These are phyloP conservation scores for Drechslera avenae DNA, from an alignment of 2,329 filamentous ascomycete species.

Conservation along the genomic window DNA sequence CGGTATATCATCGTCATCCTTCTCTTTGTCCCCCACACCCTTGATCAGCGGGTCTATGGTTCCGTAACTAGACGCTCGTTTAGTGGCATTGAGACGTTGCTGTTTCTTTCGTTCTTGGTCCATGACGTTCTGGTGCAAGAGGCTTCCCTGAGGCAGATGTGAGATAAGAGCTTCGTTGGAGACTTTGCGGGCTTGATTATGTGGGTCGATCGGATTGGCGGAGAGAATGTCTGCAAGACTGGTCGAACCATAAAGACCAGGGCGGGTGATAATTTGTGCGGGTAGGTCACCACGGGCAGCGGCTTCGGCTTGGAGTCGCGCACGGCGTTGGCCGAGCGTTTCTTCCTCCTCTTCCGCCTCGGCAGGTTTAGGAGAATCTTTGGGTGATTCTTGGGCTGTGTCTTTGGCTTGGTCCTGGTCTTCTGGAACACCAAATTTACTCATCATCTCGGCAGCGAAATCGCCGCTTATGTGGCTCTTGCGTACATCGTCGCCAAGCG, in stretches of 20 bases:
- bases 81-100: constrained; percentile 42
- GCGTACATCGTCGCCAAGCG: constrained; percentile 49
- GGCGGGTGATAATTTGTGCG: constrained; percentile 31
- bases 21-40: constrained; percentile 30
- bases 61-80: constrained; percentile 39
- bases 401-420: constrained; percentile 20
- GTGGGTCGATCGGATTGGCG: constrained; percentile 55
- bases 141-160: constrained; percentile 46
- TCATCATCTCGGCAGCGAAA: constrained; percentile 72
- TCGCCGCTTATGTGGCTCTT: constrained; percentile 63
- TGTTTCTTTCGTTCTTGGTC: constrained; percentile 46
- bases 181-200: constrained; percentile 43
- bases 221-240: constrained; percentile 68
- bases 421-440: constrained; percentile 42
- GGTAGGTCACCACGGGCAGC: constrained; percentile 52
- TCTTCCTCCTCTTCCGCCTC: constrained; percentile 65
- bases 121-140: constrained; percentile 48
- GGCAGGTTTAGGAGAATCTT: constrained; percentile 21
- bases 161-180: constrained; percentile 43
- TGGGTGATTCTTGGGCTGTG: constrained; percentile 30
- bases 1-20: constrained; percentile 35
- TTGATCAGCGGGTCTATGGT: constrained; percentile 37
- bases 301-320: constrained; percentile 73
- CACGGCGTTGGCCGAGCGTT: constrained; percentile 77
- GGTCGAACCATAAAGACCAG: constrained; percentile 51